Percentiles rank a stretch among this genome's conserved stretches.
Evolutionary conservation across 1,139 yeast species (phyloP).

Genomic region (Pichiaceae sp.): DNA sequence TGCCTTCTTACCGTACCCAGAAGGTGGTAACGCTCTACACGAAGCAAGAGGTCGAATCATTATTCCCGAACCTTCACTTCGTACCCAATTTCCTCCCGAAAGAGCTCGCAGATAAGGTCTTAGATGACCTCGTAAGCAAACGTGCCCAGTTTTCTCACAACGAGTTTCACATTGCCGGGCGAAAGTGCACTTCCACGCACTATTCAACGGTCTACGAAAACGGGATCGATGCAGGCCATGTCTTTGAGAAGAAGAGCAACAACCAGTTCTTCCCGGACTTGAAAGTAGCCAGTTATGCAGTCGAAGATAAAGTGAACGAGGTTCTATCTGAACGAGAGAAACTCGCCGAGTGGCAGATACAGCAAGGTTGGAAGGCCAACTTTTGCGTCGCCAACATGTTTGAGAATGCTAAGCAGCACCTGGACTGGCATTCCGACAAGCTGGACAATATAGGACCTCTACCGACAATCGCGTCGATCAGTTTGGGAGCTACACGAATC

Average conservation of each 20-base stretch:
- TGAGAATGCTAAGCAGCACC: constrained; percentile 36
- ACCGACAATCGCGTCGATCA: constrained; percentile 54
- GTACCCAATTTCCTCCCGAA: constrained; percentile 43
- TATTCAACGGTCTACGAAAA: constrained; percentile 28
- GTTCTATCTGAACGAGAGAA: constrained; percentile 21
- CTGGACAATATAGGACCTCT: constrained; percentile 64
- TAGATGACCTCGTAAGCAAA: constrained; percentile 33
- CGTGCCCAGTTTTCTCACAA: constrained; percentile 30
- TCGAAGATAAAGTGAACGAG: constrained; percentile 13
- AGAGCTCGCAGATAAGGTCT: constrained; percentile 35
- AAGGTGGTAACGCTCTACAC: constrained; percentile 24
- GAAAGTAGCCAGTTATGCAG: constrained; percentile 14
- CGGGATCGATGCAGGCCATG: constrained; percentile 17
- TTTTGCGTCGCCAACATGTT: constrained; percentile 51
- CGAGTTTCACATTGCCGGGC: constrained; percentile 53
- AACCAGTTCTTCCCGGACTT: constrained; percentile 24
- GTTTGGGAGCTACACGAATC: constrained; percentile 60
- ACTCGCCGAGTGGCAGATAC: constrained; percentile 26
- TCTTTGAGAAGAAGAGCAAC: not conserved
- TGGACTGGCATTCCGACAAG: constrained; percentile 72
- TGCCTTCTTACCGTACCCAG: not conserved
- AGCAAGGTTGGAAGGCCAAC: constrained; percentile 40
- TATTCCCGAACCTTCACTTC: constrained; percentile 40
- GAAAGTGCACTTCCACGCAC: constrained; percentile 49
- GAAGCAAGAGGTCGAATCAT: constrained; percentile 33